phyloP scores from a whole-genome alignment of 352 stramenopile species.

The Globisporangium okanoganense region DNA sequence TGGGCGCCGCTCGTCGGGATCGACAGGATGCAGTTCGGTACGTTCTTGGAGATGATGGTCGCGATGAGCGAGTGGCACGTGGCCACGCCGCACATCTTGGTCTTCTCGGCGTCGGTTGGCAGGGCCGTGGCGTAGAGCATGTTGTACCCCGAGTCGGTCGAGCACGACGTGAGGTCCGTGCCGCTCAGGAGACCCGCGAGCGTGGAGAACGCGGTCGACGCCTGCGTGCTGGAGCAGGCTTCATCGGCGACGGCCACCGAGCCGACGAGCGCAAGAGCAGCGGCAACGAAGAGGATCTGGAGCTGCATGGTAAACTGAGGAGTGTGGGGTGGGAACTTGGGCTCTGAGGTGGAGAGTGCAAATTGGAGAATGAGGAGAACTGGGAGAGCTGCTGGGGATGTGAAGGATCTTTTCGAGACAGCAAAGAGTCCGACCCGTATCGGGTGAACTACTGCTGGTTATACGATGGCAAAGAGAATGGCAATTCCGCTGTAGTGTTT shows the following conservation, averaged over 20 bases:
- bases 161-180: slow-evolving; percentile 21
- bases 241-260: slow-evolving; percentile 2
- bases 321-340: slow-evolving; percentile 7
- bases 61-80: slow-evolving; percentile 34
- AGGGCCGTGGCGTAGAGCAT: slow-evolving; percentile 29
- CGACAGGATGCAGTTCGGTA: slow-evolving; percentile 22
- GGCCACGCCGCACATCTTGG: slow-evolving; percentile 28
- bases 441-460: too few species aligned
- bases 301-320: slow-evolving; percentile 4
- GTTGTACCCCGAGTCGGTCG: slow-evolving; percentile 26
- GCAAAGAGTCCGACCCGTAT: neutral
- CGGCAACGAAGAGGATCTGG: slow-evolving; percentile 6
- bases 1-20: slow-evolving; percentile 16
- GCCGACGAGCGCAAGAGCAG: slow-evolving; percentile 23
- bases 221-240: slow-evolving; percentile 18
- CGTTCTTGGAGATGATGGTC: slow-evolving; percentile 22
- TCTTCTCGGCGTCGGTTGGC: slow-evolving; percentile 25
- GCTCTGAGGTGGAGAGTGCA: slow-evolving; percentile 9
- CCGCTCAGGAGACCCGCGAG: slow-evolving; percentile 21
- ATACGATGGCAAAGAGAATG: neutral
- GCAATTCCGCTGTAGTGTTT: neutral
- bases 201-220: slow-evolving; percentile 22
- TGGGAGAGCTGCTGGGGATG: neutral
- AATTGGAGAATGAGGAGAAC: slow-evolving; percentile 10
- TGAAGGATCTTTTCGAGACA: neutral